Evolutionary conservation across 306 rosid genomes (phyloP).

Genomic region (Lagenaria siceraria): DNA sequence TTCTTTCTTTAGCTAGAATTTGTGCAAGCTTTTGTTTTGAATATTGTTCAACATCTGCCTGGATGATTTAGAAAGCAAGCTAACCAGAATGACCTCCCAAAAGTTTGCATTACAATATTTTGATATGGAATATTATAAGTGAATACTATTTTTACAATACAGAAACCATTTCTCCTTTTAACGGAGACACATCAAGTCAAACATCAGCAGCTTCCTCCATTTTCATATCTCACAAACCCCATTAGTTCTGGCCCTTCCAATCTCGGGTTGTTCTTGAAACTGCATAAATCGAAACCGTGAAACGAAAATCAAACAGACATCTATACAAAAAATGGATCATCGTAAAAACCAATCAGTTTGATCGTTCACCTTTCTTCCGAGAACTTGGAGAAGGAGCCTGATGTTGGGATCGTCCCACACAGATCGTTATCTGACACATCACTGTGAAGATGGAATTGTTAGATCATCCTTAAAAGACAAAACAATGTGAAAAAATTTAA

Average conservation of each 20-base stretch:
- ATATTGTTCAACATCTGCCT: background rate
- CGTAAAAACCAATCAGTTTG: background rate
- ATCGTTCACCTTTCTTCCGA: constrained; percentile 47
- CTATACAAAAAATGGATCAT: background rate
- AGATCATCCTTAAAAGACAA: background rate
- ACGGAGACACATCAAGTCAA: background rate
- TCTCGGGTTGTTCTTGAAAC: constrained; percentile 78
- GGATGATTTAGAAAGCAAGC: background rate
- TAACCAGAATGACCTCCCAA: background rate
- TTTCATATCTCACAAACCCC: constrained; percentile 84
- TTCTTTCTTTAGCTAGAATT: background rate
- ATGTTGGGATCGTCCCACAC: constrained; percentile 67
- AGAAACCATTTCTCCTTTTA: background rate
- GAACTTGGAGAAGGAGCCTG: constrained; percentile 62
- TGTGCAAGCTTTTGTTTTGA: background rate
- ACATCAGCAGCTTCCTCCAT: constrained; percentile 55
- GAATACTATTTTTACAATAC: background rate
- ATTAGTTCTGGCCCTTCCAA: constrained; percentile 75
- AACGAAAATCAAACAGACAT: background rate
- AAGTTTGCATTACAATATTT: background rate
- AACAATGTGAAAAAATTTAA: background rate
- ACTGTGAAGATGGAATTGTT: constrained; percentile 16
- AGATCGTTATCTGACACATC: constrained; percentile 70
- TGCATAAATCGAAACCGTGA: constrained; percentile 15
- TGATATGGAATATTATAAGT: background rate